These are phyloP conservation scores for Pseudogymnoascus sp. DNA, from an alignment of 2,329 filamentous ascomycete genomes.

Conservation along the genomic window DNA sequence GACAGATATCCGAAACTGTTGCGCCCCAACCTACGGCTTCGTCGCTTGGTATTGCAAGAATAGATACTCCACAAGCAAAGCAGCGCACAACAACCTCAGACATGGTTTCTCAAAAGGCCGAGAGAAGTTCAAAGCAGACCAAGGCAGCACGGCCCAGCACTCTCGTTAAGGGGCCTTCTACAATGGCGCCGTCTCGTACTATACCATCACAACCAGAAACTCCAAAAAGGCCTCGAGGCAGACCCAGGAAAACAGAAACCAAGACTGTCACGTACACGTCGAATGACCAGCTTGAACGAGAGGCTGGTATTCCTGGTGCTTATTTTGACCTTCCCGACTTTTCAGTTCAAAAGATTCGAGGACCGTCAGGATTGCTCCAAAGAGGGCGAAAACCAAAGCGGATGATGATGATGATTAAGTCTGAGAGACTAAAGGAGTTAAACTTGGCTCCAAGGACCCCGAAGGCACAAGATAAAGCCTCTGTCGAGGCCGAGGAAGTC, in stretches of 20 bases:
- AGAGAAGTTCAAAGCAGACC: not conserved
- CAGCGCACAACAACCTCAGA: not conserved
- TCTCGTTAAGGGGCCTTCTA: not conserved
- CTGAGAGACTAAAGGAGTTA: conserved; percentile 12
- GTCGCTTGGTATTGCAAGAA: not conserved
- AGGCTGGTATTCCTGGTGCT: conserved; percentile 16
- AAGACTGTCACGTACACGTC: not conserved
- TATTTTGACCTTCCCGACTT: conserved; percentile 15
- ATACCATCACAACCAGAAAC: not conserved
- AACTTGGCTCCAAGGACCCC: conserved; percentile 10
- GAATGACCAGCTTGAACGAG: conserved; percentile 15
- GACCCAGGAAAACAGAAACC: not conserved
- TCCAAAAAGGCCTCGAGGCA: not conserved
- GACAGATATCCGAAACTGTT: not conserved
- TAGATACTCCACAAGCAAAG: not conserved
- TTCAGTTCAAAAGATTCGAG: not conserved
- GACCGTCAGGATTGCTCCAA: not conserved
- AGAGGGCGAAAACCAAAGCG: conserved; percentile 9
- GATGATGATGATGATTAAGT: conserved; percentile 16
- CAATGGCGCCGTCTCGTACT: not conserved
- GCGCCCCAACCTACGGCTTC: not conserved
- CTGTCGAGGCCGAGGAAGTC: conserved; percentile 10
- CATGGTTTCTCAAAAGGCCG: not conserved
- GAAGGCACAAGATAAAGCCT: conserved; percentile 12
- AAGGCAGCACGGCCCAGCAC: not conserved